These are phyloP conservation scores for Malus hybrid DNA, from an alignment of 331 rosid species.

Conservation along the genomic window DNA sequence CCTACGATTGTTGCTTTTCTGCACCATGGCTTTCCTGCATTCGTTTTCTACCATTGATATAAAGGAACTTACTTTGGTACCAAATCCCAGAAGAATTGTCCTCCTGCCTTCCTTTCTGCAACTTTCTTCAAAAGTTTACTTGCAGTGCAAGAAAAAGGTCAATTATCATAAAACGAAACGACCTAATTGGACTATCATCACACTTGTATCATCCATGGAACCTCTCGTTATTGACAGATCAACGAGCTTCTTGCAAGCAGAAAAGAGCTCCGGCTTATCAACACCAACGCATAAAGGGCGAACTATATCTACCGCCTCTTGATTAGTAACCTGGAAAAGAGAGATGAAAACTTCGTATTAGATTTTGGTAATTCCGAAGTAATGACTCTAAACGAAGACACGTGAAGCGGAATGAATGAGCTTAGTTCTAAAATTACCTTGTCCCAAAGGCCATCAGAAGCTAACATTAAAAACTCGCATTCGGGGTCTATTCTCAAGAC, in stretches of 20 bases:
- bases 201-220: conserved; percentile 44
- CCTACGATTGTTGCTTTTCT: neutral
- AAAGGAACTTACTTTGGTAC: too few relatives aligned
- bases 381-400: neutral
- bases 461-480: conserved; percentile 42
- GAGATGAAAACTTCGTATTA: neutral
- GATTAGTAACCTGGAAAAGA: conserved; percentile 32
- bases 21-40: neutral
- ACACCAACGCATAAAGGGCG: conserved; percentile 28
- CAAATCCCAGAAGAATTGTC: neutral
- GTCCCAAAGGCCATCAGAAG: conserved; percentile 60
- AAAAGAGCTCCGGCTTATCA: conserved; percentile 19
- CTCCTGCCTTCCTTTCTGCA: conserved; percentile 15
- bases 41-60: too few relatives aligned
- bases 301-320: conserved; percentile 40
- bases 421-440: conserved; percentile 22
- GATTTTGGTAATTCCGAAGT: neutral
- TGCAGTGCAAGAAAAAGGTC: conserved; percentile 16
- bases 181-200: conserved; percentile 34
- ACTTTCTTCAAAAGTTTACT: conserved; percentile 17
- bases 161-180: conserved; percentile 7
- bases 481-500: conserved; percentile 20
- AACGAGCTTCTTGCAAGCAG: conserved; percentile 42
- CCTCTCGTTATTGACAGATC: conserved; percentile 32
- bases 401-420: neutral